Percentiles rank a stretch among this genome's conserved stretches.
phyloP scores from a whole-genome alignment of 257 asterid species.

The Perilla frutescens region DNA sequence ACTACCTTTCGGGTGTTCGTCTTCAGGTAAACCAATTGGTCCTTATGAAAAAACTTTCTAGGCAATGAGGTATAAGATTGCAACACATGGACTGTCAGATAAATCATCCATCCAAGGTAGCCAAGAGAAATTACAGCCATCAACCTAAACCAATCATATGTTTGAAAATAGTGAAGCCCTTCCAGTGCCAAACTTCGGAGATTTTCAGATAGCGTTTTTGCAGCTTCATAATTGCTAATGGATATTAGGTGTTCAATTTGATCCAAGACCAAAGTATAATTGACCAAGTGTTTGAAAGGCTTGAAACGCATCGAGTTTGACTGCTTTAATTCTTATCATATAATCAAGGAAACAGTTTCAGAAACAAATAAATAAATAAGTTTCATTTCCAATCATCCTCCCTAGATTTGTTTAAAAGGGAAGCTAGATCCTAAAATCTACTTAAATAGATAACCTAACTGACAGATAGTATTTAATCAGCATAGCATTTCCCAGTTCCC shows the following conservation, averaged over 20 bases:
- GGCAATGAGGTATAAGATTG: conserved; percentile 79
- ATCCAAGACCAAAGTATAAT: conserved; percentile 55
- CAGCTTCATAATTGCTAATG: conserved; percentile 63
- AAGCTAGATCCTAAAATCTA: background rate
- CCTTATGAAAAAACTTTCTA: conserved; percentile 48
- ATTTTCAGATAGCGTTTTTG: conserved; percentile 69
- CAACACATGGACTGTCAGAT: conserved; percentile 79
- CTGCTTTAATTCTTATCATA: conserved; percentile 68
- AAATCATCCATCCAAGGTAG: conserved; percentile 96
- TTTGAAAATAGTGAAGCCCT: conserved; percentile 94
- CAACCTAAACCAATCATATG: conserved; percentile 96
- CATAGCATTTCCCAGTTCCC: background rate
- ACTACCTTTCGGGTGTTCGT: conserved; percentile 63
- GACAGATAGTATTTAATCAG: background rate
- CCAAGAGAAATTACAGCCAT: conserved; percentile 90
- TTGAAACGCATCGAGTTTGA: conserved; percentile 66
- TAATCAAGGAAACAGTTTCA: conserved; percentile 57
- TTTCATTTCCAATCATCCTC: conserved; percentile 17
- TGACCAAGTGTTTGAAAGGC: conserved; percentile 83
- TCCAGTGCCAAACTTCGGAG: conserved; percentile 84
- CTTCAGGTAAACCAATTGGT: conserved; percentile 53
- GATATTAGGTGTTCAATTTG: conserved; percentile 71
- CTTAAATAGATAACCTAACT: conserved; percentile 9
- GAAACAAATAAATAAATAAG: background rate
- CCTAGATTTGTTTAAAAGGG: background rate